Percentiles rank a stretch among this genome's conserved stretches.
Conservation (phyloP, 225 moss, liverwort and hornwort genomes). For the Bryum argenteum region DNA sequence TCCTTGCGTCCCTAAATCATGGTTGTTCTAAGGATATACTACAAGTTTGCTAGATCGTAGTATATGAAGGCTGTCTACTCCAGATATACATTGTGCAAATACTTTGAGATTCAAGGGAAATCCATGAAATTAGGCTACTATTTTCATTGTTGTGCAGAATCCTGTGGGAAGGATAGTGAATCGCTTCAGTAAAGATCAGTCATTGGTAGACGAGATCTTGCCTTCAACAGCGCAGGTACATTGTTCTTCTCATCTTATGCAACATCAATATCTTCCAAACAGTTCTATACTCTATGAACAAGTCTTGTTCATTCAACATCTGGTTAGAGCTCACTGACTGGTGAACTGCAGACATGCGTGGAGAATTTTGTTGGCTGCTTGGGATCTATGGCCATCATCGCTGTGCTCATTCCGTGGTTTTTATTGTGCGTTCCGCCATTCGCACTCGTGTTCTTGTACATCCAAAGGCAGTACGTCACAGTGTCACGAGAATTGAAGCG, state of each 20-base stretch:
- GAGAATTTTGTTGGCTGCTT: constrained; percentile 65
- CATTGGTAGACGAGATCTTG: constrained; percentile 73
- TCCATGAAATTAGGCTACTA: not conserved
- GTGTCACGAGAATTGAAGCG: constrained; percentile 82
- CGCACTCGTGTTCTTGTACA: constrained; percentile 40
- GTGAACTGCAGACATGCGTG: constrained; percentile 44
- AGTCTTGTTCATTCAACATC: too few species aligned
- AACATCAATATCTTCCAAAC: too few species aligned
- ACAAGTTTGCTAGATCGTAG: too few species aligned
- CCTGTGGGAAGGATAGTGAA: constrained; percentile 87
- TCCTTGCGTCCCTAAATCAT: too few species aligned
- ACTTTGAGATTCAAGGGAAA: not conserved
- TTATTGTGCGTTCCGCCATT: constrained; percentile 61
- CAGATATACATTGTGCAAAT: not conserved
- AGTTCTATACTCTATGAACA: too few species aligned
- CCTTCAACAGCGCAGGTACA: constrained; percentile 61
- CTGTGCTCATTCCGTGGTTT: constrained; percentile 67
- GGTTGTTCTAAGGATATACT: too few species aligned
- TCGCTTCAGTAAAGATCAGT: constrained; percentile 88
- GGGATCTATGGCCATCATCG: constrained; percentile 70
- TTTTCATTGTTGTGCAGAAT: constrained; percentile 43
- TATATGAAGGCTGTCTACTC: not conserved
- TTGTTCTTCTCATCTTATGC: not conserved
- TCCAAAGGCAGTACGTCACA: constrained; percentile 56
- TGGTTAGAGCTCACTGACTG: not conserved